Base-by-base conservation (phyloP, 371 early-diverging fungal genomes). In the Syncephalastrum monosporum region DNA sequence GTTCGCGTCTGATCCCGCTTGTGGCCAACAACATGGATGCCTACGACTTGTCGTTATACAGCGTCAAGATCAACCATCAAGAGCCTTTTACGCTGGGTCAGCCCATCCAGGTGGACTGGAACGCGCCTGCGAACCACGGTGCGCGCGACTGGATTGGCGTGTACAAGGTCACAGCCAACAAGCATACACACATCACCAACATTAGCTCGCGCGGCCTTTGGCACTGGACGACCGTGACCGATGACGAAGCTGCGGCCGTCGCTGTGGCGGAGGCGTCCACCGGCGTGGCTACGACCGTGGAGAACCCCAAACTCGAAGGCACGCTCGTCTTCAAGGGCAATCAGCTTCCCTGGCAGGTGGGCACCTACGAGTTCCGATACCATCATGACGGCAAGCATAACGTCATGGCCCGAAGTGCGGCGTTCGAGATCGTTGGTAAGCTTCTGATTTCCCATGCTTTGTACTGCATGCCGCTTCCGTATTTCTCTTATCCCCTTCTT, bases 111-210 rank as follows among this genome's bases (percentile, higher is more conserved):
- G 72, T 92, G 2, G 56, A 64, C 8, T 95, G 93, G 88, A 81
- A 82, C 3, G 94, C 90, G 1, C 91, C 85, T 16, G 73, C 67
- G 56, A 82, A 82, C 55, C 85, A 86, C 65, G 78, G 90, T 44
- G 55, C 78, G n/a, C 77, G 82, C 50, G 96, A 96, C 71, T 96
- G 98, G 97, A 88, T 97, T 60, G 98, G 96, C 27, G 72, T 96
- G 3, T 97, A 95, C 71, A 82, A 83, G 38, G 83, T 92, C 0
- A 82, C 79, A 0, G 79, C 84, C 19, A 94, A 95, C 70, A 78
- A 84, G 42, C 79, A 82, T 33, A 64, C 70, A n/a, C 83, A 79
- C 29, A 68, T 92, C 38, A 94, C 98, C 23, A 91, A 84, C 10
- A 69, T 82, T 4, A 75, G 82, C 21, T 90, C 91, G n/a, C 79